A percentile compares a stretch with the other conserved stretches of the same genome.
These are phyloP conservation scores for Huntiella moniliformis DNA, from an alignment of 2,329 filamentous ascomycete genomes.

Conservation along the genomic window DNA sequence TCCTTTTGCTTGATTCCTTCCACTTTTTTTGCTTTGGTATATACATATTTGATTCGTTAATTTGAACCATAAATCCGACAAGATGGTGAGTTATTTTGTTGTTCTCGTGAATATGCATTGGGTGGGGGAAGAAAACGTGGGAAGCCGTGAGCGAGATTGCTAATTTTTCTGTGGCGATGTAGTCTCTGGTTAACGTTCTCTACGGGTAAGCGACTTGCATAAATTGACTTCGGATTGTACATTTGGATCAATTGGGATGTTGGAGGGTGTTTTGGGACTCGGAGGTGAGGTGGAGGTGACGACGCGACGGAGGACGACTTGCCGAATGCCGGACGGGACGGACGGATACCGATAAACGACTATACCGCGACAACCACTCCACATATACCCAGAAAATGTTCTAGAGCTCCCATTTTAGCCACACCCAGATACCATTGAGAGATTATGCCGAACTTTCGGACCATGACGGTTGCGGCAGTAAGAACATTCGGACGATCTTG, in stretches of 20 bases:
- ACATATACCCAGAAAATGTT: not conserved
- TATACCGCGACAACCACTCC: not conserved
- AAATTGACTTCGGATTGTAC: not conserved
- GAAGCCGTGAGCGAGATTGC: not conserved
- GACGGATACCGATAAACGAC: too few relatives aligned
- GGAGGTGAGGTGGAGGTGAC: not conserved
- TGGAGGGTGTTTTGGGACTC: not conserved
- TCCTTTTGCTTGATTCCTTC: not conserved
- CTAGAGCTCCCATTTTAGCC: not conserved
- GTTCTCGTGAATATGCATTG: not conserved
- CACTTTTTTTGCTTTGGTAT: not conserved
- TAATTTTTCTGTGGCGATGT: conserved; percentile 3
- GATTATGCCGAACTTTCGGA: not conserved
- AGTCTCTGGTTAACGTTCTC: conserved; percentile 28
- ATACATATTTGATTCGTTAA: not conserved
- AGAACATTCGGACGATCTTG: not conserved
- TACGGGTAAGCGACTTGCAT: conserved; percentile 32
- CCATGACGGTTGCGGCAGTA: not conserved
- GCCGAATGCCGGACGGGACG: not conserved
- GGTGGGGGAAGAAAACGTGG: not conserved
- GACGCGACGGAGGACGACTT: not conserved
- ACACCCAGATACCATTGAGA: not conserved
- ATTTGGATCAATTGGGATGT: not conserved
- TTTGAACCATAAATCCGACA: conserved; percentile 2
- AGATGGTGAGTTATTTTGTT: conserved; percentile 16